Conservation (phyloP, 306 rosid species). For the Corylus heterophylla region DNA sequence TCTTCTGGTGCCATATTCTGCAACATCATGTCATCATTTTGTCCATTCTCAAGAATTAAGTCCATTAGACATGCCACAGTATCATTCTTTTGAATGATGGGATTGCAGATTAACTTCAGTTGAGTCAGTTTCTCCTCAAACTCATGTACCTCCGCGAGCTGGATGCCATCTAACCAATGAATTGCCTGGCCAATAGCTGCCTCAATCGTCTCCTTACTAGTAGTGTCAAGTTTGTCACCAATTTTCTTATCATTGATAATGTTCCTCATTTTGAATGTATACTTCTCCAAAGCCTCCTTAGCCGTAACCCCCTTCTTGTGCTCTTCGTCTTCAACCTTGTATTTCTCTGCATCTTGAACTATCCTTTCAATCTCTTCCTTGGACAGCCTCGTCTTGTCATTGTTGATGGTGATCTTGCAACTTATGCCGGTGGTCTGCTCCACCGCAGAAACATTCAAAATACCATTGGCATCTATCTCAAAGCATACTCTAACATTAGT, state of each 20-base stretch:
- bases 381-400: constrained; percentile 55
- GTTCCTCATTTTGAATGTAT: constrained; percentile 59
- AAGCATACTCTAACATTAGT: too few species aligned
- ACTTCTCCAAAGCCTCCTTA: constrained; percentile 53
- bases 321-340: constrained; percentile 67
- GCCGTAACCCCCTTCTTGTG: constrained; percentile 60
- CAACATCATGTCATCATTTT: too few species aligned
- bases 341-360: constrained; percentile 63
- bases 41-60: constrained; percentile 32
- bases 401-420: too few species aligned
- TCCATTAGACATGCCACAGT: constrained; percentile 46
- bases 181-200: constrained; percentile 50
- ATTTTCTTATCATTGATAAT: constrained; percentile 53
- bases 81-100: constrained; percentile 57
- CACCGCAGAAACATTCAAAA: too few species aligned
- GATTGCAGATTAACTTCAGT: constrained; percentile 58
- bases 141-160: constrained; percentile 56
- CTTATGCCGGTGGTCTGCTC: too few species aligned
- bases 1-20: too few species aligned
- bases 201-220: constrained; percentile 58
- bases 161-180: constrained; percentile 61
- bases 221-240: constrained; percentile 31
- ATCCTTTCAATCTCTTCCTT: constrained; percentile 61
- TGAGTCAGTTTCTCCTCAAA: too few species aligned
- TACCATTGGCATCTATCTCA: too few species aligned